phyloP scores from a whole-genome alignment of 495 filamentous ascomycete species.

The Bathelium albidoporum region DNA sequence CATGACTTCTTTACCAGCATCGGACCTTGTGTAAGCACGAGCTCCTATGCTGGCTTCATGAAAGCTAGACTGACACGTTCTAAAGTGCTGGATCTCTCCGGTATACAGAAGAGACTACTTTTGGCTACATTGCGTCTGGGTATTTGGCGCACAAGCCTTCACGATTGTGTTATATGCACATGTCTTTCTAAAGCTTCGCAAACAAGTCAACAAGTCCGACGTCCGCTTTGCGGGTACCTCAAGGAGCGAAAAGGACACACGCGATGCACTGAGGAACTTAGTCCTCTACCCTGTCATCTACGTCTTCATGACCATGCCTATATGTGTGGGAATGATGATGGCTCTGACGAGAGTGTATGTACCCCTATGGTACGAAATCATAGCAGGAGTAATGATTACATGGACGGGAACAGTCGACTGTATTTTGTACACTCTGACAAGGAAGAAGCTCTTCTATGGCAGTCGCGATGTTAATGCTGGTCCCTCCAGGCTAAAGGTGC shows the following conservation, averaged over 20 bases:
- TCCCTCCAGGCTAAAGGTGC: not conserved
- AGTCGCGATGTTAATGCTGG: not conserved
- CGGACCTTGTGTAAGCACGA: slow-evolving; percentile 48
- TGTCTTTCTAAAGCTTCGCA: slow-evolving; percentile 15
- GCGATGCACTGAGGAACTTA: slow-evolving; percentile 9
- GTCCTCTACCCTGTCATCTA: slow-evolving; percentile 21
- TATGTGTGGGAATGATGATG: slow-evolving; percentile 18
- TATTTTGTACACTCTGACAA: slow-evolving; percentile 21
- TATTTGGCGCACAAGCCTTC: slow-evolving; percentile 14
- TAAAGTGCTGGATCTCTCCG: slow-evolving; percentile 23
- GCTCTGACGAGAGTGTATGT: slow-evolving; percentile 11
- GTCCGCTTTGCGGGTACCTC: slow-evolving; percentile 7
- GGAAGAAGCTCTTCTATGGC: slow-evolving; percentile 9
- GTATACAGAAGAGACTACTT: slow-evolving; percentile 15
- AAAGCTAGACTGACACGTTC: not conserved
- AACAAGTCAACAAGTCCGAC: not conserved
- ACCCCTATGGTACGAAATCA: slow-evolving; percentile 6
- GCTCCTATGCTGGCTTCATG: not conserved
- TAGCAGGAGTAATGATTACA: slow-evolving; percentile 17
- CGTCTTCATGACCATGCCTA: slow-evolving; percentile 16
- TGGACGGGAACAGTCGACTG: slow-evolving; percentile 21
- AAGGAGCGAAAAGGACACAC: slow-evolving; percentile 15
- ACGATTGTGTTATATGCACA: slow-evolving; percentile 19
- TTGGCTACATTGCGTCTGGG: slow-evolving; percentile 21
- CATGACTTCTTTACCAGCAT: slow-evolving; percentile 51